Base-by-base conservation (phyloP, 164 flowering plant species). In the Berberis vulgaris region DNA sequence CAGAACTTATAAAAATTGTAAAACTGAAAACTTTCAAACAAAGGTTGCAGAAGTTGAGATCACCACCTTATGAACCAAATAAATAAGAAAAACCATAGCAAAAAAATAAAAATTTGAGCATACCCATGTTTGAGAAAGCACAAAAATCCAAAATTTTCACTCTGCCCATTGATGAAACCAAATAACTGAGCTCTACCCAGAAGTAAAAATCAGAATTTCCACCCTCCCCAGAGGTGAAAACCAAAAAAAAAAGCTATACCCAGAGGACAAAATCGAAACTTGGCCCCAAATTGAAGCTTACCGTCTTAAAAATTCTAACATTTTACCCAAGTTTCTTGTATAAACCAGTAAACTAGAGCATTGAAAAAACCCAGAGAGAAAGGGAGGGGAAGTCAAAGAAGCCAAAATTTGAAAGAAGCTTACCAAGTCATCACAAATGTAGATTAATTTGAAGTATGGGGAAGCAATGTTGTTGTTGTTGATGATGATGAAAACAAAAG, bases 341-440 rank as follows among this genome's bases (percentile, higher is more conserved):
- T 2, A 41, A 45, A 58, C 56, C n/a, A 44, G 45, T 40, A 59
- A 26, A 10, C 47, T 63, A 53, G 59, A 6, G 42, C 12, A 49
- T 54, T 53, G 5, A 52, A 3, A 38, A 62, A 8, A 42, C 42
- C 2, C 52, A 61, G 43, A 4, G 44, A 45, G 9, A 63, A 7
- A 49, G 47, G 63, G 3, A 61, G 26, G 12, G 10, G 12, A 38
- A 7, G n/a, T 9, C 13, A 55, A 46, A 59, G 38, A 60, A 60
- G 43, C 49, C 64, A 66, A 45, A 57, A 57, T 43, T 62, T 45
- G 26, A 54, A 49, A 66, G 26, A 26, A 26, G 26, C 72, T 62
- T 59, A 75, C 72, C 65, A 66, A 61, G 26, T 26, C 26, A 26
- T 26, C 26, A 46, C 10, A n/a, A 12, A 12, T 2, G 57, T 2